Evolutionary conservation across 208 protist species (phyloP).

Genomic region (Giardia muris): DNA sequence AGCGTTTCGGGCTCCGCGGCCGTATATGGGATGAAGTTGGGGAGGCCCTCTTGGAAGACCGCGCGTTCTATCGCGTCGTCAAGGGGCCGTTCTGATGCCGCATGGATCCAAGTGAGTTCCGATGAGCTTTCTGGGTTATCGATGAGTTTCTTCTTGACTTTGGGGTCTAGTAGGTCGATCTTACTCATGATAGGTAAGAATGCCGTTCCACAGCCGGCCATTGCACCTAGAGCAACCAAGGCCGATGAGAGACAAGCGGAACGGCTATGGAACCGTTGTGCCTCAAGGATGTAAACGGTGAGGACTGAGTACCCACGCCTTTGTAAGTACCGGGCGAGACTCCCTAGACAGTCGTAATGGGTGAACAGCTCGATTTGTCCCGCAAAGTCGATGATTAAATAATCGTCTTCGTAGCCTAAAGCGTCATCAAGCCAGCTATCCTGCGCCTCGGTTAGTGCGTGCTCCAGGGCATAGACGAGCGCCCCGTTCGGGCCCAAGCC

Average conservation of each 20-base stretch:
- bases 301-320: neutral
- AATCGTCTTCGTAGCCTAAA: constrained; percentile 36
- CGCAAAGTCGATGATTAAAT: constrained; percentile 44
- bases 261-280: neutral
- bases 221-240: neutral
- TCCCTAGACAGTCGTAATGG: neutral
- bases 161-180: neutral
- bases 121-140: neutral
- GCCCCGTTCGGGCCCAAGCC: constrained; percentile 40
- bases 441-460: constrained; percentile 34
- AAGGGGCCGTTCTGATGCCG: neutral
- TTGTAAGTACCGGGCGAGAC: neutral
- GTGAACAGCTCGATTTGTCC: constrained; percentile 40
- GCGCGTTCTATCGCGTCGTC: neutral
- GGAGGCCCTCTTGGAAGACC: neutral
- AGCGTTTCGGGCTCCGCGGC: neutral
- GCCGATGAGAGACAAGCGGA: neutral
- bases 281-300: neutral
- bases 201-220: neutral
- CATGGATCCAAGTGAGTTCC: neutral
- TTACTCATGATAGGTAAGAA: neutral
- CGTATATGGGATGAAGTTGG: neutral
- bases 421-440: neutral
- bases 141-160: neutral
- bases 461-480: constrained; percentile 39